A percentile compares a stretch with the other conserved stretches of the same genome.
phyloP scores from a whole-genome alignment of 345 rosid genomes.

The Hibiscus tridactylites region DNA sequence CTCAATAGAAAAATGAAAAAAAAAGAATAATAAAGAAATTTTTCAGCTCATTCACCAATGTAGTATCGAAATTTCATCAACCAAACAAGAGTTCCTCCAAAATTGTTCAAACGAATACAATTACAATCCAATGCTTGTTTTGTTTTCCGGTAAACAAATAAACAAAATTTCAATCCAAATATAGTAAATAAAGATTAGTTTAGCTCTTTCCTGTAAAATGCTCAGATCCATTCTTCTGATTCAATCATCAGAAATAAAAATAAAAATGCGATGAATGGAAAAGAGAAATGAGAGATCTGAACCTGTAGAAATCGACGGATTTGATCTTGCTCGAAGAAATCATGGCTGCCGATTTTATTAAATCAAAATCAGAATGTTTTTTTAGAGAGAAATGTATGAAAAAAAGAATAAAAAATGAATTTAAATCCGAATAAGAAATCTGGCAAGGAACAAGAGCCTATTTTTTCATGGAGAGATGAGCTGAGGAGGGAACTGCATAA shows the following conservation, averaged over 20 bases:
- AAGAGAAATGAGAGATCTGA: not conserved
- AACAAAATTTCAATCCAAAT: no score
- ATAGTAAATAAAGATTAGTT: not conserved
- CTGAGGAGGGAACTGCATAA: not conserved
- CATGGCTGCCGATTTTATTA: constrained; percentile 27
- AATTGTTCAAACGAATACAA: no score
- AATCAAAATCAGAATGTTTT: not conserved
- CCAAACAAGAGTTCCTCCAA: no score
- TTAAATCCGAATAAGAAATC: not conserved
- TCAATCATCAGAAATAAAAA: not conserved
- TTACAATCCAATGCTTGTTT: no score
- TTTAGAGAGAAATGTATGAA: not conserved
- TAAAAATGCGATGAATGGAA: not conserved
- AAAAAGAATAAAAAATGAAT: not conserved
- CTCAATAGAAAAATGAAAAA: not conserved
- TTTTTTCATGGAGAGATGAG: not conserved
- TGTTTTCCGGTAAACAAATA: no score
- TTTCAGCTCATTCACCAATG: not conserved
- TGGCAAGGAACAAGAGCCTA: constrained; percentile 14
- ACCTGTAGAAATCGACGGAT: constrained; percentile 47
- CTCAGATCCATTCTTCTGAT: not conserved
- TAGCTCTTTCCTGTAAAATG: not conserved
- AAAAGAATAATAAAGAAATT: not conserved
- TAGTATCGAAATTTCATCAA: no score
- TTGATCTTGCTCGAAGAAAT: constrained; percentile 52